Evolutionary conservation across 176 grass and related monocot species (phyloP).

Genomic region (Oryza brachyantha): DNA sequence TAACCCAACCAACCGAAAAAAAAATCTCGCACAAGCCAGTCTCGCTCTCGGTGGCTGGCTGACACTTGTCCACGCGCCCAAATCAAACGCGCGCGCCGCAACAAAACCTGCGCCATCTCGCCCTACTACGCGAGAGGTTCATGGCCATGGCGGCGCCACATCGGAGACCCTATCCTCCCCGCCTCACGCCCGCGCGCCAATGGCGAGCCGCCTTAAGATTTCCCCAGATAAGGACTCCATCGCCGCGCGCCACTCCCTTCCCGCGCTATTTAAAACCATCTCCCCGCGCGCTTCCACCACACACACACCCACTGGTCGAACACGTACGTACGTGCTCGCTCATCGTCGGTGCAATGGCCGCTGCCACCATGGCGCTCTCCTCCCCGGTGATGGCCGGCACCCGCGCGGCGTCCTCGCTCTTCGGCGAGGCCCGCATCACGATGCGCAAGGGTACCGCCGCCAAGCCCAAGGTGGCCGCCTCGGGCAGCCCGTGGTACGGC

Average conservation of each 20-base stretch:
- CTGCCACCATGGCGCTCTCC: background rate
- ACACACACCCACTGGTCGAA: too few species aligned
- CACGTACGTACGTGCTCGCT: background rate
- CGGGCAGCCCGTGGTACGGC: constrained; percentile 80
- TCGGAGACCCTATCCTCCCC: background rate
- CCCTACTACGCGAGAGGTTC: too few species aligned
- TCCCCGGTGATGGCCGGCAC: background rate
- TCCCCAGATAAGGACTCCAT: background rate
- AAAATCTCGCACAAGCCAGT: too few species aligned
- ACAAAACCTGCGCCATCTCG: too few species aligned
- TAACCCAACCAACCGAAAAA: too few species aligned
- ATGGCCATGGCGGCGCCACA: background rate
- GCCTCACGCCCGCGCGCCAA: background rate
- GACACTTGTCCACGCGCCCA: too few species aligned
- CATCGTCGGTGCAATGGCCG: background rate
- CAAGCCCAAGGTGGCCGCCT: background rate
- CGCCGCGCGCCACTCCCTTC: too few species aligned
- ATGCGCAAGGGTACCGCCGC: background rate
- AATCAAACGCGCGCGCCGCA: too few species aligned
- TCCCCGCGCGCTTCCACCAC: too few species aligned
- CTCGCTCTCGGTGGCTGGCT: too few species aligned
- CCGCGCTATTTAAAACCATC: background rate
- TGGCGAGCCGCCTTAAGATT: background rate
- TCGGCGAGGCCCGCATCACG: background rate
- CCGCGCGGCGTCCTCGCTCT: background rate